Evolutionary conservation across 2,329 filamentous ascomycete genomes (phyloP).

Genomic region (Ilyonectria robusta): DNA sequence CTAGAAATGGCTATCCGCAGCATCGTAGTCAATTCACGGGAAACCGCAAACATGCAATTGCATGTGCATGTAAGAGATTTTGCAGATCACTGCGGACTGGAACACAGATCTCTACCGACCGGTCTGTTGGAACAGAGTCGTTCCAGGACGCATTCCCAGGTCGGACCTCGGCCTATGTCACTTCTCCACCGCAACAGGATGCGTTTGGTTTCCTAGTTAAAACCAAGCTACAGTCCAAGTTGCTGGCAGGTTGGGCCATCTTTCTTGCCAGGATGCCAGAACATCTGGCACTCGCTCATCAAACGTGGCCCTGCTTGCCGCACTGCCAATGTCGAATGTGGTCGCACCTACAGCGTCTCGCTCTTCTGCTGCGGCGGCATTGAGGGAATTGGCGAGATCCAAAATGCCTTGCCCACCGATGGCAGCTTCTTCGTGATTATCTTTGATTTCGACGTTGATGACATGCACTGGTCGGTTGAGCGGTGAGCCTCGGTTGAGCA

Average conservation of each 20-base stretch:
- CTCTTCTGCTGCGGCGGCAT: constrained; percentile 84
- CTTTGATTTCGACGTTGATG: constrained; percentile 98
- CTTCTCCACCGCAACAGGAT: neutral
- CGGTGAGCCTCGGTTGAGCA: constrained; percentile 86
- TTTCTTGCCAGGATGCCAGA: constrained; percentile 92
- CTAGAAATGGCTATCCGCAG: neutral
- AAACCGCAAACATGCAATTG: neutral
- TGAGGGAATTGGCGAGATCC: constrained; percentile 88
- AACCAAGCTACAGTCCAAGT: constrained; percentile 98
- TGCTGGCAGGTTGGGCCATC: constrained; percentile 91
- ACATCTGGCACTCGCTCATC: constrained; percentile 96
- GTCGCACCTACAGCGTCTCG: constrained; percentile 74
- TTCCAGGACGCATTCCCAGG: neutral
- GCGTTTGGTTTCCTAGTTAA: constrained; percentile 65
- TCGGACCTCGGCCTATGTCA: too few species aligned
- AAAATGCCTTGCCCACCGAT: constrained; percentile 93
- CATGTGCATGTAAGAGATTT: neutral
- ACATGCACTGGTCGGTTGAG: constrained; percentile 96
- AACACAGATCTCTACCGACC: neutral
- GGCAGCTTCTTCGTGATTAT: constrained; percentile 97
- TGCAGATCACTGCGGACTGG: neutral
- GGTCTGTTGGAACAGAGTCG: neutral
- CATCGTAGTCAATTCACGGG: too few species aligned
- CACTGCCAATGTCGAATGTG: constrained; percentile 79
- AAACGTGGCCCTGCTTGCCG: constrained; percentile 80